A percentile compares a stretch with the other conserved stretches of the same genome.
Evolutionary conservation across 2,329 filamentous ascomycete species (phyloP).

Genomic region (Plectosphaerella plurivora): DNA sequence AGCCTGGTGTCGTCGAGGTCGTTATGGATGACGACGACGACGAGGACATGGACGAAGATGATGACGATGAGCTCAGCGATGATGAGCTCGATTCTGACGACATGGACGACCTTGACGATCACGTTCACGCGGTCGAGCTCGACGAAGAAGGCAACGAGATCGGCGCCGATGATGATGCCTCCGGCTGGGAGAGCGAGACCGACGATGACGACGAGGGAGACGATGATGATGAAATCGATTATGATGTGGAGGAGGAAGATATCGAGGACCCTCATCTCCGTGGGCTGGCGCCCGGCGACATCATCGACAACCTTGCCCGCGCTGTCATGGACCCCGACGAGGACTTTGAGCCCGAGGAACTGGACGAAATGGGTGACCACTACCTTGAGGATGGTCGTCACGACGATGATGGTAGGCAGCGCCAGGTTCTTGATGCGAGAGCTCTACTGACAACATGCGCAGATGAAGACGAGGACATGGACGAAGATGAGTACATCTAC

Average conservation of each 20-base stretch:
- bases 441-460: not conserved
- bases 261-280: constrained; percentile 43
- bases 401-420: constrained; percentile 53
- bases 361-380: constrained; percentile 46
- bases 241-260: constrained; percentile 51
- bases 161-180: constrained; percentile 52
- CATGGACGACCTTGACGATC: constrained; percentile 49
- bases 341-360: constrained; percentile 49
- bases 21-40: constrained; percentile 71
- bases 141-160: constrained; percentile 59
- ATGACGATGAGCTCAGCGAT: constrained; percentile 46
- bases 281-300: constrained; percentile 37
- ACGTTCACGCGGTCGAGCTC: constrained; percentile 38
- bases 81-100: constrained; percentile 44
- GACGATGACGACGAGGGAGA: constrained; percentile 52
- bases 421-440: not conserved
- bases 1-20: constrained; percentile 63
- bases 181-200: constrained; percentile 57
- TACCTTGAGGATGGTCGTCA: constrained; percentile 47
- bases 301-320: constrained; percentile 51
- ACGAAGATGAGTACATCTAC: constrained; percentile 62
- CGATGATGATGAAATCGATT: constrained; percentile 48
- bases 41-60: constrained; percentile 60
- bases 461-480: constrained; percentile 64
- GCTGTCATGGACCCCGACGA: constrained; percentile 48